phyloP scores from a whole-genome alignment of 495 filamentous ascomycete genomes.

The Viridothelium virens region DNA sequence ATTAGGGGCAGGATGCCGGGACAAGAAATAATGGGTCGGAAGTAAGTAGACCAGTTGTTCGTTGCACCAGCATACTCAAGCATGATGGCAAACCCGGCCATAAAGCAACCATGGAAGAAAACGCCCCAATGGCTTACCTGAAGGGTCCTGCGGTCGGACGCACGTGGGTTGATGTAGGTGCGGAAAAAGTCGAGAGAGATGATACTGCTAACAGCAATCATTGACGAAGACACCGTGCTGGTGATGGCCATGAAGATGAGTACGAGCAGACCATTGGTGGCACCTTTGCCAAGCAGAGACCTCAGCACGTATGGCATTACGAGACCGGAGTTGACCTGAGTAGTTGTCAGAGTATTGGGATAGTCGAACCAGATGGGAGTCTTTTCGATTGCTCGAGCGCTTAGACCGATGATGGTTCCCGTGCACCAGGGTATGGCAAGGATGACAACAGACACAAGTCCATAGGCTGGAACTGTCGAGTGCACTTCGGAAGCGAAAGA shows the following conservation, averaged over 20 bases:
- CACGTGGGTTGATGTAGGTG: conserved; percentile 40
- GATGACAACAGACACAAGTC: conserved; percentile 23
- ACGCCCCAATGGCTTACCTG: conserved; percentile 39
- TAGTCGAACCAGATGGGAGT: conserved; percentile 18
- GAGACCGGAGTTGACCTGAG: conserved; percentile 21
- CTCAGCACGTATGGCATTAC: conserved; percentile 19
- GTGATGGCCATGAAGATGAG: conserved; percentile 25
- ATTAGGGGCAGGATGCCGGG: conserved; percentile 45
- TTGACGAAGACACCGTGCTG: conserved; percentile 39
- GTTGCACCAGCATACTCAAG: conserved; percentile 27
- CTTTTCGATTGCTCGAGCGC: conserved; percentile 19
- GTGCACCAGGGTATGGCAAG: conserved; percentile 19
- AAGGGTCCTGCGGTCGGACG: conserved; percentile 37
- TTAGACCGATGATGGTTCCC: conserved; percentile 21
- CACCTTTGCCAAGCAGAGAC: conserved; percentile 20
- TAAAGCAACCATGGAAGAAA: conserved; percentile 40
- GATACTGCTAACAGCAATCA: conserved; percentile 45
- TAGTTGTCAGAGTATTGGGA: conserved; percentile 14
- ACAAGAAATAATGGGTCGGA: conserved; percentile 40
- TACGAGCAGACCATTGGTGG: conserved; percentile 16
- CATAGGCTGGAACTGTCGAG: conserved; percentile 31
- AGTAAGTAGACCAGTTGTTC: conserved; percentile 27
- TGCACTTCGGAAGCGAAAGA: conserved; percentile 36
- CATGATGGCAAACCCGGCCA: conserved; percentile 25
- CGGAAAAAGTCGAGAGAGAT: conserved; percentile 41